Percentiles rank a stretch among this genome's conserved stretches.
Conservation (phyloP, 352 stramenopile genomes). For the Blastocystis sp. region DNA sequence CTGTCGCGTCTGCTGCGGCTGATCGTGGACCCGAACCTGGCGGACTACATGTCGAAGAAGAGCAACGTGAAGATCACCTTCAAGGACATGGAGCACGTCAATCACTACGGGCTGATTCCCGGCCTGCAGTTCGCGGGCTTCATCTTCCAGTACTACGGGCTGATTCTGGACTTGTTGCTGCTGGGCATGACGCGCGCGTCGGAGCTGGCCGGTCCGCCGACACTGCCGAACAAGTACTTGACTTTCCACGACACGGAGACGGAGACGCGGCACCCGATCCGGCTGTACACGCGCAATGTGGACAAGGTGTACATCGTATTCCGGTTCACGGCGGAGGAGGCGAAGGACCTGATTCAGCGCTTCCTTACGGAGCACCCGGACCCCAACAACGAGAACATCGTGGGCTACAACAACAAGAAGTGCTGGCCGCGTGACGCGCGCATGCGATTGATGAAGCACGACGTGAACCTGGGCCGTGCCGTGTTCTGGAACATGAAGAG, state of each 20-base stretch:
- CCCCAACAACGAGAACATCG: slow-evolving; percentile 99
- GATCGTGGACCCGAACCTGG: slow-evolving; percentile 99
- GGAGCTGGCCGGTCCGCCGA: slow-evolving; percentile 91
- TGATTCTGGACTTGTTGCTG: slow-evolving; percentile 95
- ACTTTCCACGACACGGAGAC: slow-evolving; percentile 94
- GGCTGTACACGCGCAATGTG: slow-evolving; percentile 97
- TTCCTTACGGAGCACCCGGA: slow-evolving; percentile 96
- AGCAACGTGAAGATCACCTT: slow-evolving; percentile 94
- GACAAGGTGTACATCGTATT: slow-evolving; percentile 99
- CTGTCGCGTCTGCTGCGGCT: slow-evolving; percentile 94
- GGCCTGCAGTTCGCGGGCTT: slow-evolving; percentile 94
- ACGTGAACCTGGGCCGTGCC: slow-evolving; percentile 97
- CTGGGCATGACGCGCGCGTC: slow-evolving; percentile 93
- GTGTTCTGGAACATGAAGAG: slow-evolving; percentile 99
- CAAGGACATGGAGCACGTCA: slow-evolving; percentile 99
- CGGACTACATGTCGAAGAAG: slow-evolving; percentile 99
- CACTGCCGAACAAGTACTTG: slow-evolving; percentile 96
- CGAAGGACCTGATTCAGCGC: slow-evolving; percentile 95
- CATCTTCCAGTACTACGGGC: slow-evolving; percentile 97
- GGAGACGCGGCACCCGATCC: slow-evolving; percentile 95
- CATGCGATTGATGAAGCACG: slow-evolving; percentile 98
- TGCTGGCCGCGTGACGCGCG: slow-evolving; percentile 97
- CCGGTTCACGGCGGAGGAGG: slow-evolving; percentile 94
- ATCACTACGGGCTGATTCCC: slow-evolving; percentile 96
- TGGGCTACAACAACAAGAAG: slow-evolving; percentile 99